Base-by-base conservation (phyloP, 1,284 basidiomycete genomes). In the Moesziomyces parantarcticus region DNA sequence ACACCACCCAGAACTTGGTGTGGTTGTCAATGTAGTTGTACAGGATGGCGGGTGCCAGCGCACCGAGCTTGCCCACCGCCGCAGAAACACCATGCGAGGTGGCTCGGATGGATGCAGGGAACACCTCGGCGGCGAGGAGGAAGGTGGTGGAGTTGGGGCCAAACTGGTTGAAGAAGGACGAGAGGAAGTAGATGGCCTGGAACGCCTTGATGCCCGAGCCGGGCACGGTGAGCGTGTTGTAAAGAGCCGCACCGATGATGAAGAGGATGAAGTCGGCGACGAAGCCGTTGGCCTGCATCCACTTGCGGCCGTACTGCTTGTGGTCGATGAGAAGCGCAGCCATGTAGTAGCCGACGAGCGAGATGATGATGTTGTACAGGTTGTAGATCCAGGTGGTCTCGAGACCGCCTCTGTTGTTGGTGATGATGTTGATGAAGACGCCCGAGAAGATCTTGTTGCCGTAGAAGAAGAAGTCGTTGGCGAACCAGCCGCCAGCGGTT, bases 241-340 rank as follows among this genome's bases (percentile, higher is more conserved):
- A 87, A 50, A 83, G 76, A 72, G 85, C 83, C 43, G 83, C 82
- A n/a, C 83, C 84, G 40, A 85, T 78, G 51, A 82, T 79, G 81
- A 87, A 86, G 46, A 86, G 80, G 56, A 87, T 81, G 68, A 85
- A 86, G 64, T 86, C 84, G 62, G 84, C 79, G 50, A 86, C 76
- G 83, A 88, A 87, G 4, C 87, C 87, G 69, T 87, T 79, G 36
- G 83, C 84, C 78, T 88, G 87, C 86, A 88, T 87, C 78, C 77
- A 79, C 67, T 84, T 83, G 42, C 81, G 75, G 10, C 83, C 83
- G 58, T 84, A 84, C 58, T 85, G 82, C 84, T 88, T 88, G 85
- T 88, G 85, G 81, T 88, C 87, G 77, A 88, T 87, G 32, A 87
- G 74, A 34, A 88, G 54, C n/a, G 87, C 86, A 22, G 87, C 87